phyloP scores from a whole-genome alignment of 2,329 filamentous ascomycete species.

The Cercospora canescens region DNA sequence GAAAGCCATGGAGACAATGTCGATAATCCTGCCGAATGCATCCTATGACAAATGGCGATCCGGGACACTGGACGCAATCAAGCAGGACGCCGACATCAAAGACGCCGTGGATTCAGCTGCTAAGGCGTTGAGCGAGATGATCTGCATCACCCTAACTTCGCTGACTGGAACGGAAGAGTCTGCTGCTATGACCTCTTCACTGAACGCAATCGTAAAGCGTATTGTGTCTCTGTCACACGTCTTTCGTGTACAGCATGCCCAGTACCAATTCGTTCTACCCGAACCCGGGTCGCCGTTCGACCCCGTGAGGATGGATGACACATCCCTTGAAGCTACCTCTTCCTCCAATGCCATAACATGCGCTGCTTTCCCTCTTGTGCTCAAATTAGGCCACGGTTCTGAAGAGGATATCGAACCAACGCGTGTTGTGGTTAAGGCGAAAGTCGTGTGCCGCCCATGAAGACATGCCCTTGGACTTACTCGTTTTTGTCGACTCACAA shows the following conservation, averaged over 20 bases:
- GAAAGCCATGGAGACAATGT: constrained; percentile 26
- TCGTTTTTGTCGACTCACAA: not conserved
- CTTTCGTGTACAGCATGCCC: constrained; percentile 34
- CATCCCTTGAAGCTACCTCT: constrained; percentile 61
- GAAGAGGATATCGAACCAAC: constrained; percentile 61
- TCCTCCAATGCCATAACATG: constrained; percentile 58
- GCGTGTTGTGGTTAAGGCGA: constrained; percentile 67
- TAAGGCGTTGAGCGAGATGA: constrained; percentile 27
- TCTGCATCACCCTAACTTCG: constrained; percentile 27
- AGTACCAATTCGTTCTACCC: constrained; percentile 35
- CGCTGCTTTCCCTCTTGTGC: constrained; percentile 64
- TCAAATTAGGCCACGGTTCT: constrained; percentile 66
- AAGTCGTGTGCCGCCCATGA: constrained; percentile 55
- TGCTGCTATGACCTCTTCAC: constrained; percentile 22
- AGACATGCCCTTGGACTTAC: not conserved
- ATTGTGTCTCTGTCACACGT: constrained; percentile 32
- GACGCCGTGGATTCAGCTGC: constrained; percentile 24
- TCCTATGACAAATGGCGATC: constrained; percentile 67
- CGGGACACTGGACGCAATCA: constrained; percentile 61
- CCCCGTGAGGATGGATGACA: constrained; percentile 63
- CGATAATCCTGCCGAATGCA: constrained; percentile 37
- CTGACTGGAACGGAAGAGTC: constrained; percentile 30
- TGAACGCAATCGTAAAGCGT: constrained; percentile 32
- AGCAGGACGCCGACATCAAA: constrained; percentile 46
- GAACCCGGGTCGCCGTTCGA: constrained; percentile 49